These are phyloP conservation scores for Pseudognaphalium luteoalbum DNA, from an alignment of 129 eudicot genomes.

Conservation along the genomic window DNA sequence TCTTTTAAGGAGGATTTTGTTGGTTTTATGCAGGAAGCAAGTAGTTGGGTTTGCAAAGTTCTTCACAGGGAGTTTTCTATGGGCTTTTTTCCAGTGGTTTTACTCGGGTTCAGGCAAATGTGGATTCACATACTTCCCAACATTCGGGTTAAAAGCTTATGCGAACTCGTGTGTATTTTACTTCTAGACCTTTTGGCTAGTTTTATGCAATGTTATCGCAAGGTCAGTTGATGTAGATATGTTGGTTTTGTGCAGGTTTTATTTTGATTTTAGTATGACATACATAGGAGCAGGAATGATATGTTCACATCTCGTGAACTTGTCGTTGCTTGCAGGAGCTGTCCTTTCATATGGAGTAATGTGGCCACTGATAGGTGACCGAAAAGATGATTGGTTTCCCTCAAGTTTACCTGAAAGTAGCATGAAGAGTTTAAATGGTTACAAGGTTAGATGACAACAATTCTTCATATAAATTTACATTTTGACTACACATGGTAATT, in stretches of 20 bases:
- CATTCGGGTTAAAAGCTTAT: conserved; percentile 72
- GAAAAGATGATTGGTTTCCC: conserved; percentile 77
- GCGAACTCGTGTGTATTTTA: conserved; percentile 46
- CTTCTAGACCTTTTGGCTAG: conserved; percentile 4
- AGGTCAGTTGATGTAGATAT: background rate
- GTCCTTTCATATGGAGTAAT: conserved; percentile 84
- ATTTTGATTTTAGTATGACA: conserved; percentile 88
- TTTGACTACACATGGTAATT: background rate
- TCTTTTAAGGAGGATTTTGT: background rate
- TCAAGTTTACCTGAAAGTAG: conserved; percentile 55
- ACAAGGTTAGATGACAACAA: conserved; percentile 49
- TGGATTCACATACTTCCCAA: conserved; percentile 66
- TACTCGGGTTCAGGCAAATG: conserved; percentile 63
- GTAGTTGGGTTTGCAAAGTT: conserved; percentile 61
- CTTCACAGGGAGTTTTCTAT: conserved; percentile 63
- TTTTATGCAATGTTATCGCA: background rate
- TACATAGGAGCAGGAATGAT: conserved; percentile 97
- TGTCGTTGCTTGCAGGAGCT: conserved; percentile 83
- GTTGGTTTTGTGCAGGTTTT: conserved; percentile 66
- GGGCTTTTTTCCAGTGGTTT: conserved; percentile 83
- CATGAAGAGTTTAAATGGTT: conserved; percentile 90
- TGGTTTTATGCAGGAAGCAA: conserved; percentile 52
- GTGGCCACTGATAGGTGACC: conserved; percentile 76
- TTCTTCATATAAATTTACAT: background rate
- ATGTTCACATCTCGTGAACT: conserved; percentile 90